Base-by-base conservation (phyloP, 768 basidiomycete genomes). In the Xerocomellus amylosporus region DNA sequence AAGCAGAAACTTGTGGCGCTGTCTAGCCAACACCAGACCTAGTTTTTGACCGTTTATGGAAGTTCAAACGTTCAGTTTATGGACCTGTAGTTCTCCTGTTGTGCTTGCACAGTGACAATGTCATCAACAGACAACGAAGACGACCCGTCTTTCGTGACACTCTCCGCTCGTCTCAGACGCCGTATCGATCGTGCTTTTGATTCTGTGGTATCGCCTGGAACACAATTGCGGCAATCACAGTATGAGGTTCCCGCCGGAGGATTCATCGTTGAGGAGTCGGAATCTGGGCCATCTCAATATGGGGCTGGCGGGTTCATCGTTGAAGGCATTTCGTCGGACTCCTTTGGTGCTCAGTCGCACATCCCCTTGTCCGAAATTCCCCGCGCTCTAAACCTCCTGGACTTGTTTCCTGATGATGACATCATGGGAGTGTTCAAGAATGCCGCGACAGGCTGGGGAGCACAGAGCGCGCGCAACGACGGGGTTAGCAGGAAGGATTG, bases 371-470 rank as follows among this genome's bases (percentile, higher is more conserved):
- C 79, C 13, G 68, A 75, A 20, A 74, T 92, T 40, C 84, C 89
- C 4, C 56, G 68, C 12, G 88, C 88, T 12, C 79, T 93, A 2
- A 78, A 79, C 58, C 62, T 73, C 17, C 76, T 93, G 19, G 82
- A 85, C 57, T 74, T 92, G 8, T 81, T 82, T 9, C 77, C 86
- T 24, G 85, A 90, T 65, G 90, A 93, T 62, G 81, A 89, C 49
- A 76, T 90, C 12, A 76, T 93, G 5, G 65, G 76, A 2, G 86
- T 90, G 2, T 90, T 93, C 69, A 77, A 77, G 36, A 89, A 87
- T 56, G 90, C 91, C 3, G 86, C 87, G 0, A 74, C 80, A 2
- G 90, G 88, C 17, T 91, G 90, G 90, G 70, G 69, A 45, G 73
- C 70, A 13, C 71, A 70, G 10, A 56, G 64, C 33, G 52, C 54